A percentile compares a stretch with the other conserved stretches of the same genome.
Evolutionary conservation across 169 alveolate genomes (phyloP).

Genomic region (Ophryocystis elektroscirrha): DNA sequence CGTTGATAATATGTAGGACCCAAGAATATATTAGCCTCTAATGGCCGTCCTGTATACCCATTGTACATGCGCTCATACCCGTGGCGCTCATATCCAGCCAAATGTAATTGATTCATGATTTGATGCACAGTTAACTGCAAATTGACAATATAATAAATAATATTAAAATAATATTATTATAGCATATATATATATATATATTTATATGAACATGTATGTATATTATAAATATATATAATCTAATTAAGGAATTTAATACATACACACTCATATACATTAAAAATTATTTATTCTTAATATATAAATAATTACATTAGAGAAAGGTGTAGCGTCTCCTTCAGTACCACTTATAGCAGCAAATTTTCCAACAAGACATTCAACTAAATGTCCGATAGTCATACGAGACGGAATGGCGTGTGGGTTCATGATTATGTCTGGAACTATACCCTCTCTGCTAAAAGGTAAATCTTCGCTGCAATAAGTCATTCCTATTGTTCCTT

Average conservation of each 20-base stretch:
- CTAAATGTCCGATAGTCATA: constrained; percentile 99
- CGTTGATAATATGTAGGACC: constrained; percentile 99
- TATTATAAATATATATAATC: neutral
- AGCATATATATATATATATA: neutral
- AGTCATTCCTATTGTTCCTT: constrained; percentile 98
- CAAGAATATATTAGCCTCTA: constrained; percentile 73
- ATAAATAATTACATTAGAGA: constrained; percentile 38
- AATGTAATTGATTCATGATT: constrained; percentile 80
- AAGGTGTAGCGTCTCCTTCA: constrained; percentile 99
- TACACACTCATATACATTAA: neutral
- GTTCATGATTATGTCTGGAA: constrained; percentile 93
- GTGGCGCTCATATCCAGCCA: constrained; percentile 73
- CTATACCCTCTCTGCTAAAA: constrained; percentile 80
- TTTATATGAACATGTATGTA: too few relatives aligned
- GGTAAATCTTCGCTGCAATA: constrained; percentile 95
- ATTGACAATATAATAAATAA: neutral
- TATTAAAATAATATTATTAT: too few relatives aligned
- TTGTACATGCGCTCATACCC: constrained; percentile 97
- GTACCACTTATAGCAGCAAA: constrained; percentile 84
- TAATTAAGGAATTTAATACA: neutral
- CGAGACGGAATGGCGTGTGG: constrained; percentile 99
- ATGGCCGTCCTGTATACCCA: constrained; percentile 73
- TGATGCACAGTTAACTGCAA: constrained; percentile 75
- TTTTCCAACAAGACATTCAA: constrained; percentile 90
- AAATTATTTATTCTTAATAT: neutral